Percentiles rank a stretch among this genome's conserved stretches.
Conservation (phyloP, 2,329 filamentous ascomycete genomes). For the Aspergillus tubingensis region DNA sequence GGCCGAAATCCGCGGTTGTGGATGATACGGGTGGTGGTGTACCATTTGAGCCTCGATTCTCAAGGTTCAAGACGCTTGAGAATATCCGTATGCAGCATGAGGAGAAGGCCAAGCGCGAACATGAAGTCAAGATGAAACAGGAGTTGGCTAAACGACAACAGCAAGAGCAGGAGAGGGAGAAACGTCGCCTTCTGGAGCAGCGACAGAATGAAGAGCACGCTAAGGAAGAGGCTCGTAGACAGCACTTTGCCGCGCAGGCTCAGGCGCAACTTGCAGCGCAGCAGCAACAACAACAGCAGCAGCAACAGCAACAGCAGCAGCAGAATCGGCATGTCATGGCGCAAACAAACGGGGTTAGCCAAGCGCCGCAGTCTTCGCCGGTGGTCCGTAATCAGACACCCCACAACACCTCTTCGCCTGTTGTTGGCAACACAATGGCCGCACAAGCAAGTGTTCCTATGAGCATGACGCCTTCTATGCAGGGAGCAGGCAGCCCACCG, state of each 20-base stretch:
- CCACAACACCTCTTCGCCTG: conserved; percentile 47
- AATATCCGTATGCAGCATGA: conserved; percentile 77
- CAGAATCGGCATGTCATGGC: conserved; percentile 56
- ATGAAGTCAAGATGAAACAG: conserved; percentile 51
- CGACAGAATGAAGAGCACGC: conserved; percentile 48
- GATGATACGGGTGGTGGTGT: conserved; percentile 71
- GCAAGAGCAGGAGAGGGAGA: conserved; percentile 53
- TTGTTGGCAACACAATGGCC: conserved; percentile 42
- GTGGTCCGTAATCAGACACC: conserved; percentile 51
- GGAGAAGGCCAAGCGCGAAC: conserved; percentile 61
- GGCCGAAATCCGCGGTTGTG: conserved; percentile 63
- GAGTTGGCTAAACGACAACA: conserved; percentile 53
- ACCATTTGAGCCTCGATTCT: conserved; percentile 83
- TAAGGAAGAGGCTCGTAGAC: conserved; percentile 42
- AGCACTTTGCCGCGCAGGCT: conserved; percentile 48
- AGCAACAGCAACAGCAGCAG: conserved; percentile 27
- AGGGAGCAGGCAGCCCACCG: conserved; percentile 50
- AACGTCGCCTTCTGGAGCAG: conserved; percentile 46
- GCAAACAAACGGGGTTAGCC: conserved; percentile 44
- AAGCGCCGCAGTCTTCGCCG: conserved; percentile 50
- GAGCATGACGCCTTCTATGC: conserved; percentile 47
- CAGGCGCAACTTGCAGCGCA: conserved; percentile 44
- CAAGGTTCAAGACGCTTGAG: conserved; percentile 86
- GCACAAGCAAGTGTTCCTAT: conserved; percentile 46
- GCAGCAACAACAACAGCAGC: conserved; percentile 37